Evolutionary conservation across 2,329 filamentous ascomycete genomes (phyloP).

Genomic region (Alternaria conjuncta): DNA sequence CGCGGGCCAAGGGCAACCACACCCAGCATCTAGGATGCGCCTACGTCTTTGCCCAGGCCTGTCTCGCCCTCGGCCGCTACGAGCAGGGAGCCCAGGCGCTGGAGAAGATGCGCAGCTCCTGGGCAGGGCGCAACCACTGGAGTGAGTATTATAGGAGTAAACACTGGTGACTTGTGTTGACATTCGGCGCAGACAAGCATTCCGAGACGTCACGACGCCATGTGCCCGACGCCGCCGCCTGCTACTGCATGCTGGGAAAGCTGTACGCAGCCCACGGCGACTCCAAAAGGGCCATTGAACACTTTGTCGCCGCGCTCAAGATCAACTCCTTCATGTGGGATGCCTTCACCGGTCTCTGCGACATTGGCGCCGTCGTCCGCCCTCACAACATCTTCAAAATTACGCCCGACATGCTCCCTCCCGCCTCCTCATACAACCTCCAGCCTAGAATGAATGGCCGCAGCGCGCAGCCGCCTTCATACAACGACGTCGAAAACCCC

Average conservation of each 20-base stretch:
- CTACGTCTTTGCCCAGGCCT: slow-evolving; percentile 91
- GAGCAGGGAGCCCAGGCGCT: slow-evolving; percentile 83
- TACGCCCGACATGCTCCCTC: slow-evolving; percentile 65
- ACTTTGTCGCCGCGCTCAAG: slow-evolving; percentile 87
- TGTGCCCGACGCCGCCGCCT: slow-evolving; percentile 80
- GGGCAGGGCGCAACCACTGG: slow-evolving; percentile 77
- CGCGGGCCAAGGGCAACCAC: slow-evolving; percentile 72
- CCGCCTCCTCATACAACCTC: slow-evolving; percentile 47
- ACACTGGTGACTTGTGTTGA: slow-evolving; percentile 7
- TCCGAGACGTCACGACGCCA: slow-evolving; percentile 76
- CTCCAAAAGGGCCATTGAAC: slow-evolving; percentile 80
- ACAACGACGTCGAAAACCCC: slow-evolving; percentile 55
- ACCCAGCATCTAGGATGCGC: slow-evolving; percentile 83
- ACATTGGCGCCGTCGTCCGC: slow-evolving; percentile 78
- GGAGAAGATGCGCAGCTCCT: slow-evolving; percentile 79
- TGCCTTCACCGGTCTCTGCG: slow-evolving; percentile 86
- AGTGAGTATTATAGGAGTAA: slow-evolving; percentile 61
- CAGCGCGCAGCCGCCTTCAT: slow-evolving; percentile 34
- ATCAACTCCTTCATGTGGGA: slow-evolving; percentile 98
- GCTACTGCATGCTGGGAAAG: slow-evolving; percentile 85
- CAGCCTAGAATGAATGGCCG: slow-evolving; percentile 55
- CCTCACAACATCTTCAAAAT: slow-evolving; percentile 86
- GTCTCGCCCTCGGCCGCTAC: slow-evolving; percentile 76
- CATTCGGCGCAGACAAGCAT: slow-evolving; percentile 64
- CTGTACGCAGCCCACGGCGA: slow-evolving; percentile 82